phyloP scores from a whole-genome alignment of 257 asterid species.

The Cinchona pubescens region DNA sequence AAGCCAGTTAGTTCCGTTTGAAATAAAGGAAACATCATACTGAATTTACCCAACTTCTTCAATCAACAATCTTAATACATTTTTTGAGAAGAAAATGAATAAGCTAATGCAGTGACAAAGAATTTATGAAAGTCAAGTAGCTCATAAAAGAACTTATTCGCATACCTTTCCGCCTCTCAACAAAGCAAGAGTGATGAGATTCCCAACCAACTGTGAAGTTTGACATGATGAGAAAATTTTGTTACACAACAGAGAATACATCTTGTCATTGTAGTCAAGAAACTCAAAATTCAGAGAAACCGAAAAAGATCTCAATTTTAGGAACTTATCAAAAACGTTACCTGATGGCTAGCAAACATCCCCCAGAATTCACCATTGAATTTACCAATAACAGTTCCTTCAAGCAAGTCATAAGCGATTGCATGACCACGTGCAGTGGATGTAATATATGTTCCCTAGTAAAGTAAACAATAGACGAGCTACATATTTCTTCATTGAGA shows the following conservation, averaged over 20 bases:
- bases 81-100: not conserved
- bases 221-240: not conserved
- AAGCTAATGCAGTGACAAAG: not conserved
- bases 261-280: not conserved
- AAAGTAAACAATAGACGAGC: constrained; percentile 2
- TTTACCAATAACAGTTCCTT: constrained; percentile 70
- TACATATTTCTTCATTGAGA: not conserved
- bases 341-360: constrained; percentile 94
- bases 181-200: constrained; percentile 75
- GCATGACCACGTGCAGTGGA: constrained; percentile 77
- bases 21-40: not conserved
- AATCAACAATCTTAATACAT: not conserved
- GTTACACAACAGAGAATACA: not conserved
- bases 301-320: not conserved
- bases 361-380: constrained; percentile 89
- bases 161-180: constrained; percentile 70
- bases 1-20: not conserved
- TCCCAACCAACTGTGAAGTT: constrained; percentile 76
- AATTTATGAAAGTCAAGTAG: not conserved
- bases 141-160: constrained; percentile 10
- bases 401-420: constrained; percentile 50
- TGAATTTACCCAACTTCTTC: not conserved
- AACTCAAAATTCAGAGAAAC: constrained; percentile 9
- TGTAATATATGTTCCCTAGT: constrained; percentile 90
- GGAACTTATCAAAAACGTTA: no score